Conservation (phyloP, 2,329 filamentous ascomycete species). For the Claviceps fusiformis region DNA sequence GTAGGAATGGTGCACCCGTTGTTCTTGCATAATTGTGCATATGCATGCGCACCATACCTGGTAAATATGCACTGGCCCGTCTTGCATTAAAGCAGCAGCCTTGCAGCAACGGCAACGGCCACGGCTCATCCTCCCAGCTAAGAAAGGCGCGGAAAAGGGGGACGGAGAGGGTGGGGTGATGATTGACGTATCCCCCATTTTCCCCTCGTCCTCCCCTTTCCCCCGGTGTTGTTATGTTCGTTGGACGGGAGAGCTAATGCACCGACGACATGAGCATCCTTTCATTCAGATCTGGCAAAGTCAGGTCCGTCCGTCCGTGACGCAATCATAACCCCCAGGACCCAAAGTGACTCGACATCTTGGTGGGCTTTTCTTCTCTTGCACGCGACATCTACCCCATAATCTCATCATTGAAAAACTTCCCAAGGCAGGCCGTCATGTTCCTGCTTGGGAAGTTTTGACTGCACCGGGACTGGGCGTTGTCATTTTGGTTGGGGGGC, state of each 20-base stretch:
- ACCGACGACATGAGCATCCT: constrained; percentile 1
- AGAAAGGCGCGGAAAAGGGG: background rate
- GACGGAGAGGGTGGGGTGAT: background rate
- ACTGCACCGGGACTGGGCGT: background rate
- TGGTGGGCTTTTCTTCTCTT: background rate
- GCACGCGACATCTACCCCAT: no score
- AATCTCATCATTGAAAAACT: background rate
- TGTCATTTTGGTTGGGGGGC: background rate
- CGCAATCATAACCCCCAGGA: background rate
- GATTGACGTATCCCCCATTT: background rate
- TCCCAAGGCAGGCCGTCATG: background rate
- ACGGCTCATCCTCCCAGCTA: background rate
- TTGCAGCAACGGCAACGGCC: background rate
- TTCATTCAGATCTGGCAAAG: constrained; percentile 2
- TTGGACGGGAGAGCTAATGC: constrained; percentile 12
- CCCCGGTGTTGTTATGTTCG: constrained; percentile 3
- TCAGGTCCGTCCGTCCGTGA: background rate
- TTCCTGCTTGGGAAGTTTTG: background rate
- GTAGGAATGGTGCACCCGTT: background rate
- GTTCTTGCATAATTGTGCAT: constrained; percentile 2
- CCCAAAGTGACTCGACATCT: background rate
- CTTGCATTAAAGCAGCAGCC: background rate
- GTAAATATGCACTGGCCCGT: constrained; percentile 2
- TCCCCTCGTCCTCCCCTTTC: background rate
- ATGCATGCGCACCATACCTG: background rate